Conservation (phyloP, 805 yeast genomes). For the Candida loeiensis region DNA sequence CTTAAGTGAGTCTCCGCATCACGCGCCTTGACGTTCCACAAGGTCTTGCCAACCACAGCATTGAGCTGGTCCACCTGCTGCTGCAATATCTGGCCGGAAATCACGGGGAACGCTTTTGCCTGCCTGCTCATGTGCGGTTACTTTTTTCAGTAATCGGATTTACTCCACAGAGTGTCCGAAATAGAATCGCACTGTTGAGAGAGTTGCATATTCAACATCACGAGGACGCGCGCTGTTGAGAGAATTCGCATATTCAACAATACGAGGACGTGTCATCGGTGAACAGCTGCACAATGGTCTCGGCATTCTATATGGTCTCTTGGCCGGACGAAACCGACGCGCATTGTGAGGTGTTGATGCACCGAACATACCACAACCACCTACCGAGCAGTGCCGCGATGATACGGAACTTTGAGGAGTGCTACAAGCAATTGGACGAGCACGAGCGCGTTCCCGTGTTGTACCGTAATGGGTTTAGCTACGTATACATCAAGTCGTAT, state of each 20-base stretch:
- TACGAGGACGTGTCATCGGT: neutral
- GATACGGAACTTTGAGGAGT: conserved; percentile 23
- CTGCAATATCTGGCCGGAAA: conserved; percentile 9
- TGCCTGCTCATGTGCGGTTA: neutral
- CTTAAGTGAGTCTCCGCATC: conserved; percentile 1
- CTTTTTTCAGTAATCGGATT: neutral
- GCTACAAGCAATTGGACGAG: conserved; percentile 18
- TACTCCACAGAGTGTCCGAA: no score
- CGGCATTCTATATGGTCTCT: conserved; percentile 36
- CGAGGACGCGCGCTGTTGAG: no score
- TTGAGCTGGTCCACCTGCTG: conserved; percentile 11
- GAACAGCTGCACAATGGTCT: conserved; percentile 24
- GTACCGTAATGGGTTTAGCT: conserved; percentile 47
- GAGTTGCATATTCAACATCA: no score
- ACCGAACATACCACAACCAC: conserved; percentile 32
- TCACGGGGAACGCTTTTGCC: conserved; percentile 1
- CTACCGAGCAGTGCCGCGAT: conserved; percentile 24
- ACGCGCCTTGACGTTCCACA: conserved; percentile 7
- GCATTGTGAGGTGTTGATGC: conserved; percentile 31
- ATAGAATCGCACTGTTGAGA: no score
- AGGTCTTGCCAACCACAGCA: conserved; percentile 4
- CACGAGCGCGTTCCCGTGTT: conserved; percentile 42
- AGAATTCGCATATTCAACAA: neutral
- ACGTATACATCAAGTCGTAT: conserved; percentile 47
- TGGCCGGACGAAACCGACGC: conserved; percentile 30